Evolutionary conservation across 129 eudicot species (phyloP).

Genomic region (Lactuca saligna): DNA sequence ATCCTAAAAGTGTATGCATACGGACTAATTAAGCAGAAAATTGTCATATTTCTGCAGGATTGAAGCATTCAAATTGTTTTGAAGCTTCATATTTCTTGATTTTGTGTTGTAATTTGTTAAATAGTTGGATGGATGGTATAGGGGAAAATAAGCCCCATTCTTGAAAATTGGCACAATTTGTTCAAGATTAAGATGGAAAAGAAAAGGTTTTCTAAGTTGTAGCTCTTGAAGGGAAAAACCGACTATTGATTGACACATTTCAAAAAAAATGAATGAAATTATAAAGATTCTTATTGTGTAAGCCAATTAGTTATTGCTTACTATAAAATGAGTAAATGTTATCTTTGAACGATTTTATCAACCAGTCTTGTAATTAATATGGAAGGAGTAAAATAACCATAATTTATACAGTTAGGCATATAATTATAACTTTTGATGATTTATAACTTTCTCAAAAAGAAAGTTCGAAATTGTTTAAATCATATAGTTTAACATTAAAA

Average conservation of each 20-base stretch:
- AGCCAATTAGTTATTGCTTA: too few species aligned
- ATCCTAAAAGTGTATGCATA: constrained; percentile 16
- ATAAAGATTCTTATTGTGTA: too few species aligned
- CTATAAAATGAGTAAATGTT: too few species aligned
- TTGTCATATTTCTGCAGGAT: constrained; percentile 14
- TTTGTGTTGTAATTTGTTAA: constrained; percentile 18
- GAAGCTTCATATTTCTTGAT: constrained; percentile 19
- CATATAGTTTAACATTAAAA: too few species aligned
- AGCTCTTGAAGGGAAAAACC: neutral
- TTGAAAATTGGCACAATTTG: neutral
- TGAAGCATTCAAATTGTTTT: constrained; percentile 20
- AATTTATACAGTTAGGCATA: too few species aligned
- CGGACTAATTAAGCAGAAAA: constrained; percentile 12
- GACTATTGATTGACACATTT: neutral
- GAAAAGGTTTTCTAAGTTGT: constrained; percentile 1
- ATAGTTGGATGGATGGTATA: constrained; percentile 16
- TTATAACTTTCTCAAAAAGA: too few species aligned
- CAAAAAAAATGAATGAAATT: neutral
- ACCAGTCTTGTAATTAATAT: too few species aligned
- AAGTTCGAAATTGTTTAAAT: too few species aligned
- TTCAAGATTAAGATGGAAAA: constrained; percentile 17
- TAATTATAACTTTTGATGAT: too few species aligned
- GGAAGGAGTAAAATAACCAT: too few species aligned
- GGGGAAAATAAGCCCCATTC: constrained; percentile 23
- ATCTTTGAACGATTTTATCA: too few species aligned